These are phyloP conservation scores for Camellia granthamiana DNA, from an alignment of 148 eudicot genomes.

Conservation along the genomic window DNA sequence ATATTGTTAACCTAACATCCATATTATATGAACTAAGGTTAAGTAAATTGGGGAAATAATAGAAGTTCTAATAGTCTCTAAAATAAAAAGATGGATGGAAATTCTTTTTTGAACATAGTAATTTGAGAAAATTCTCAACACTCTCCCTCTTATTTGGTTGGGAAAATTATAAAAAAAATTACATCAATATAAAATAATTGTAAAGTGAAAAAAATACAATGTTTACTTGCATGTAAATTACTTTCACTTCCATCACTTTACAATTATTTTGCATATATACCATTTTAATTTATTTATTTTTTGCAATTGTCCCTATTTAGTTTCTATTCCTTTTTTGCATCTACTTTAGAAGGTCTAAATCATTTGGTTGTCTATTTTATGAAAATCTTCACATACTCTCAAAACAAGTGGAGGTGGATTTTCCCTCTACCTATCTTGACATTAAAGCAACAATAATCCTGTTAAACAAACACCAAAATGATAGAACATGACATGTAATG, in stretches of 20 bases:
- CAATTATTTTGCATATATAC: too few relatives aligned
- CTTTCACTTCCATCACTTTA: too few relatives aligned
- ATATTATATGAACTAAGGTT: too few relatives aligned
- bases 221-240: too few relatives aligned
- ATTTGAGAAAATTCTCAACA: conserved; percentile 1
- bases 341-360: conserved; percentile 37
- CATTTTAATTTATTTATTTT: too few relatives aligned
- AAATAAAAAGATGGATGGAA: not conserved
- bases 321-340: conserved; percentile 18
- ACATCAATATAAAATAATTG: too few relatives aligned
- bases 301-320: not conserved
- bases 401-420: conserved; percentile 24
- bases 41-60: too few relatives aligned
- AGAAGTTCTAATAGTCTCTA: not conserved
- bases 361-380: conserved; percentile 24
- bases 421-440: not conserved
- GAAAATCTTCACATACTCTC: conserved; percentile 10
- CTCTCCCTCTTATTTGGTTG: conserved; percentile 3
- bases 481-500: conserved; percentile 32
- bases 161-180: too few relatives aligned
- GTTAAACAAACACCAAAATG: conserved; percentile 23
- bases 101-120: not conserved
- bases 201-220: too few relatives aligned
- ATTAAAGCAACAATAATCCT: conserved; percentile 25
- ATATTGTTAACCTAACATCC: too few relatives aligned